A percentile compares a stretch with the other conserved stretches of the same genome.
These are phyloP conservation scores for Limonium bicolor DNA, from an alignment of 148 eudicot species.

Conservation along the genomic window DNA sequence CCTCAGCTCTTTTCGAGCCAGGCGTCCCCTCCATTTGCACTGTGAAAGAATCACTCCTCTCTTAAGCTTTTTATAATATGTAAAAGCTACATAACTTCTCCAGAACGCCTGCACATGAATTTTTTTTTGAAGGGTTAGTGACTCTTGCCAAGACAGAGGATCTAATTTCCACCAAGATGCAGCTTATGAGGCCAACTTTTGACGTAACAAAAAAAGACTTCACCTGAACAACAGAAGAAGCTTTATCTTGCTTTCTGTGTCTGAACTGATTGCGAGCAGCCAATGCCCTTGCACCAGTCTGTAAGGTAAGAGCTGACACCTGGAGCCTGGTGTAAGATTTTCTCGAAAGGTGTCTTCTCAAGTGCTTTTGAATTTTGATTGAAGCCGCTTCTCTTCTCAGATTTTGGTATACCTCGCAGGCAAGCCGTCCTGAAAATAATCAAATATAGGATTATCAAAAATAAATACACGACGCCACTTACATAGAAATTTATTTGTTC, in stretches of 20 bases:
- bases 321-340: constrained; percentile 28
- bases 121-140: too few species aligned
- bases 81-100: constrained; percentile 48
- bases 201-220: constrained; percentile 1
- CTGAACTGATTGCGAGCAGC: constrained; percentile 61
- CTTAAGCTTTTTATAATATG: constrained; percentile 57
- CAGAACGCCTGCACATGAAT: constrained; percentile 72
- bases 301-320: constrained; percentile 40
- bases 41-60: constrained; percentile 46
- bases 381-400: constrained; percentile 64
- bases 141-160: constrained; percentile 7
- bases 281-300: constrained; percentile 54
- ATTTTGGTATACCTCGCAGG: constrained; percentile 38
- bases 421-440: constrained; percentile 44
- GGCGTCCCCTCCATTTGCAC: constrained; percentile 74
- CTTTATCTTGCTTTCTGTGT: constrained; percentile 44
- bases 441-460: background rate
- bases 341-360: constrained; percentile 58
- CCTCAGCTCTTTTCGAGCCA: constrained; percentile 60
- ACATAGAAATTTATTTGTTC: background rate
- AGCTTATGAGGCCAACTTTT: background rate
- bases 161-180: constrained; percentile 3
- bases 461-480: background rate
- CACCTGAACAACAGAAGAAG: constrained; percentile 62
- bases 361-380: constrained; percentile 48